Percentiles rank a stretch among this genome's conserved stretches.
phyloP scores from a whole-genome alignment of 129 eudicot species.

The Erigeron canadensis region DNA sequence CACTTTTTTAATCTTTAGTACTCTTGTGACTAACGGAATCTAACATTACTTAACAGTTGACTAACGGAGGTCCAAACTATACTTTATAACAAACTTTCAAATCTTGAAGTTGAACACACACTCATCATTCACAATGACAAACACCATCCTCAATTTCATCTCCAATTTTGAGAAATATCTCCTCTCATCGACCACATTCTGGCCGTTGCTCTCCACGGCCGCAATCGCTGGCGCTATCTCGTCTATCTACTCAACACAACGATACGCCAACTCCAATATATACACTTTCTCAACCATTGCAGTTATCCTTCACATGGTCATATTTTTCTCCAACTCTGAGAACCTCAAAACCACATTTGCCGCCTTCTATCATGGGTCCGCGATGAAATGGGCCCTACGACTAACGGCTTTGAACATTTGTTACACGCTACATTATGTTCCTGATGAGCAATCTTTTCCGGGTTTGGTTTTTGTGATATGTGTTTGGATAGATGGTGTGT shows the following conservation, averaged over 20 bases:
- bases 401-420: conserved; percentile 19
- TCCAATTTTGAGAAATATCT: conserved; percentile 16
- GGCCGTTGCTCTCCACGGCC: conserved; percentile 26
- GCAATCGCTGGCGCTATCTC: neutral
- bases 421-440: neutral
- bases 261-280: neutral
- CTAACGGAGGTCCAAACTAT: conserved; percentile 1
- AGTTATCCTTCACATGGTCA: conserved; percentile 14
- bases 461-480: conserved; percentile 28
- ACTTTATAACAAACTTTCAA: neutral
- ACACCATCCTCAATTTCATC: conserved; percentile 1
- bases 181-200: conserved; percentile 31
- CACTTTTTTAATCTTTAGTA: too few species aligned
- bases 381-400: conserved; percentile 20
- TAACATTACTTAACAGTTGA: neutral
- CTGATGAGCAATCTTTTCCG: conserved; percentile 5
- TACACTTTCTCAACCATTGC: neutral
- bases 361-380: conserved; percentile 17
- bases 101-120: neutral
- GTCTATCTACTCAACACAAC: conserved; percentile 16
- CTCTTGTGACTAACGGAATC: conserved; percentile 1
- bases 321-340: conserved; percentile 15
- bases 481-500: conserved; percentile 30
- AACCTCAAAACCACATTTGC: conserved; percentile 16
- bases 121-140: conserved; percentile 21